These are phyloP conservation scores for Cladosporium phlei DNA, from an alignment of 2,329 filamentous ascomycete species.

Conservation along the genomic window DNA sequence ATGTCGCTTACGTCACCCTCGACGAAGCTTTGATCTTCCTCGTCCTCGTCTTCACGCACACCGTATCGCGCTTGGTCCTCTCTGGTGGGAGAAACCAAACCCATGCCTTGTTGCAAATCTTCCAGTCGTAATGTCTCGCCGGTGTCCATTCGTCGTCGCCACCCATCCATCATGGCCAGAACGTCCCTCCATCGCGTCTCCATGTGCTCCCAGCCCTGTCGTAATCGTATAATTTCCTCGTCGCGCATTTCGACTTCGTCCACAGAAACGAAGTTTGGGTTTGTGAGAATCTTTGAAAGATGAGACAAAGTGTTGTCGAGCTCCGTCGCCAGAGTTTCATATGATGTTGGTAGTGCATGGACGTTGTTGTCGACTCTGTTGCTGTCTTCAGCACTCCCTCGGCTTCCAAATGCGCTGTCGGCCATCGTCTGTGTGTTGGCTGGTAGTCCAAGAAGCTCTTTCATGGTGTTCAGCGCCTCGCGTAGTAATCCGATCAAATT, in stretches of 20 bases:
- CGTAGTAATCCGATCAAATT: slow-evolving; percentile 67
- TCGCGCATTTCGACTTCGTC: slow-evolving; percentile 93
- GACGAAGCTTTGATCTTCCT: slow-evolving; percentile 24
- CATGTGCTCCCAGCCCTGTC: slow-evolving; percentile 89
- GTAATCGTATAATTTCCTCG: slow-evolving; percentile 78
- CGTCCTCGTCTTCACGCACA: neutral
- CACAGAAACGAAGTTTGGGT: slow-evolving; percentile 91
- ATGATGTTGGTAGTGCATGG: slow-evolving; percentile 51
- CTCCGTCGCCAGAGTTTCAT: slow-evolving; percentile 66
- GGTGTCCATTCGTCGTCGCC: slow-evolving; percentile 76
- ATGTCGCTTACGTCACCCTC: slow-evolving; percentile 28
- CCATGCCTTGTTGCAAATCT: slow-evolving; percentile 57
- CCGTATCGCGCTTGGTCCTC: slow-evolving; percentile 18
- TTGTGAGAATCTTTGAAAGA: slow-evolving; percentile 78
- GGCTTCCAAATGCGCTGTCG: slow-evolving; percentile 30
- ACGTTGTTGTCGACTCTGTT: slow-evolving; percentile 30
- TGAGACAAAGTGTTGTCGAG: slow-evolving; percentile 76
- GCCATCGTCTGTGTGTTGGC: slow-evolving; percentile 28
- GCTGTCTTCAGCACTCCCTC: slow-evolving; percentile 22
- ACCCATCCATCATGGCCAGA: slow-evolving; percentile 83
- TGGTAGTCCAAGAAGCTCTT: slow-evolving; percentile 56
- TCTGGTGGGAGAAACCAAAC: slow-evolving; percentile 42
- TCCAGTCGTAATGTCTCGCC: slow-evolving; percentile 63
- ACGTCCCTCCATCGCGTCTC: slow-evolving; percentile 86
- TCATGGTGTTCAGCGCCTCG: slow-evolving; percentile 66